A percentile compares a stretch with the other conserved stretches of the same genome.
phyloP scores from a whole-genome alignment of 2,329 filamentous ascomycete species.

The Epichloe gansuensis region DNA sequence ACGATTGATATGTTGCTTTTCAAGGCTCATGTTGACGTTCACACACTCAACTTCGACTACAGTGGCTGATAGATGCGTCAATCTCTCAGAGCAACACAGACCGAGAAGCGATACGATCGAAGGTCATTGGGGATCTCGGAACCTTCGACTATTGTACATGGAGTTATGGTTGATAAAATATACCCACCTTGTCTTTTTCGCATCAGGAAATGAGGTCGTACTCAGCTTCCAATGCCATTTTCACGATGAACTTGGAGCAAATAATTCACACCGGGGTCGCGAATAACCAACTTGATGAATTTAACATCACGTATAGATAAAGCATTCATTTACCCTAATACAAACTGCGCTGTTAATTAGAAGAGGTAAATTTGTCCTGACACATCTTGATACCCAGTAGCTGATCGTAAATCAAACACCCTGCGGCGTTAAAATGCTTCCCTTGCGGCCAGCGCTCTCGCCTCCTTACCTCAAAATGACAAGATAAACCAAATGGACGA shows the following conservation, averaged over 20 bases:
- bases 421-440: background rate
- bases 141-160: background rate
- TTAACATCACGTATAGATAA: background rate
- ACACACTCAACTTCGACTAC: background rate
- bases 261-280: background rate
- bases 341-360: background rate
- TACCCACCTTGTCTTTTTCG: background rate
- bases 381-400: background rate
- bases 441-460: background rate
- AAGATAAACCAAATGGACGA: background rate
- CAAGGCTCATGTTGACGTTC: background rate
- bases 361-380: background rate
- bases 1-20: background rate
- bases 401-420: background rate
- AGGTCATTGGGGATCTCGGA: background rate
- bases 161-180: background rate
- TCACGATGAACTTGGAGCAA: too few species aligned
- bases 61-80: background rate
- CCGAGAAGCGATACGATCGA: background rate
- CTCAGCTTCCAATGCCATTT: background rate
- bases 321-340: background rate
- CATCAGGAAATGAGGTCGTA: background rate
- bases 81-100: background rate
- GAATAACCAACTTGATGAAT: background rate
- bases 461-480: background rate